Conservation (phyloP, 257 asterid species). For the Solanum etuberosum region DNA sequence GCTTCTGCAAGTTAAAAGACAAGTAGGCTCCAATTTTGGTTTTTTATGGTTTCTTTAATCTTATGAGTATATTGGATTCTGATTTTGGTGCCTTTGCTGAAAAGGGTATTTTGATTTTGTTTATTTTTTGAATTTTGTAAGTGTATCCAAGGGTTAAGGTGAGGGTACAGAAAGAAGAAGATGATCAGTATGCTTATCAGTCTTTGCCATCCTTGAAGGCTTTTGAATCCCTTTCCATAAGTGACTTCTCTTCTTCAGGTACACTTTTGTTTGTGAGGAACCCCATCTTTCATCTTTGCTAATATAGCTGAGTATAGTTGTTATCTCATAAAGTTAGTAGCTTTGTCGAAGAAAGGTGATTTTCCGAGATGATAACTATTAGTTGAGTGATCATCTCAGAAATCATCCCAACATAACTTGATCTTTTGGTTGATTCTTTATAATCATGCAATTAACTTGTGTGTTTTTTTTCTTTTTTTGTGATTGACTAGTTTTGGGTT, state of each 20-base stretch:
- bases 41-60: not conserved
- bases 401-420: not conserved
- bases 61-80: not conserved
- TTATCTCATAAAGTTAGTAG: not conserved
- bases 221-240: constrained; percentile 45
- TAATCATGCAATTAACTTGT: not conserved
- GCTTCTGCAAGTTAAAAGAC: not conserved
- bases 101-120: constrained; percentile 6
- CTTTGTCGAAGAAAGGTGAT: not conserved
- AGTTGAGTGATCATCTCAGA: not conserved
- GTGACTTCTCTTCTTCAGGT: constrained; percentile 55
- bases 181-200: constrained; percentile 57
- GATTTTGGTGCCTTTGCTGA: constrained; percentile 3
- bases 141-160: constrained; percentile 95
- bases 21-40: constrained; percentile 1
- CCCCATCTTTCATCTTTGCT: not conserved
- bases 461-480: not conserved
- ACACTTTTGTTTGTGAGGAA: not conserved
- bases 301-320: not conserved
- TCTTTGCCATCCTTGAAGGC: constrained; percentile 65
- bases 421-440: not conserved
- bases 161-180: constrained; percentile 53
- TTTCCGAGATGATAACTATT: not conserved
- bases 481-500: not conserved
- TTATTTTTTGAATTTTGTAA: constrained; percentile 6